Evolutionary conservation across 1,139 yeast species (phyloP).

Genomic region (Hansenula lynferdii): DNA sequence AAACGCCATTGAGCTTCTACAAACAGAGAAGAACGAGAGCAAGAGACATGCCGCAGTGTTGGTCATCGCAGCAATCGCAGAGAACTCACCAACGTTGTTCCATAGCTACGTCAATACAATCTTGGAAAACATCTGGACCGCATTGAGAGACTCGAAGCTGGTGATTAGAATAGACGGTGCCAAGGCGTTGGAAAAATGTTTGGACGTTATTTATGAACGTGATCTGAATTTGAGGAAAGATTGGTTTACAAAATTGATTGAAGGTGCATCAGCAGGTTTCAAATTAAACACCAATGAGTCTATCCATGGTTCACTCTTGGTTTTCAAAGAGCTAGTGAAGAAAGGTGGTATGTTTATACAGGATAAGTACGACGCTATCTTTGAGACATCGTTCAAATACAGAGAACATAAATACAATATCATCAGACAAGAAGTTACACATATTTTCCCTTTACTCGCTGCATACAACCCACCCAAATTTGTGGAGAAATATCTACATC

Average conservation of each 20-base stretch:
- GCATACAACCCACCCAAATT: constrained; percentile 73
- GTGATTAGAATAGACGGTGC: constrained; percentile 83
- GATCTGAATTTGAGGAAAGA: constrained; percentile 65
- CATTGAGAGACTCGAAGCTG: constrained; percentile 72
- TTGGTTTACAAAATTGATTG: constrained; percentile 72
- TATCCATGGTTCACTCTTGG: constrained; percentile 81
- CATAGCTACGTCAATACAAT: constrained; percentile 76
- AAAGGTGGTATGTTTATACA: constrained; percentile 63
- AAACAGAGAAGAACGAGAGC: constrained; percentile 74
- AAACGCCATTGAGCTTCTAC: constrained; percentile 87
- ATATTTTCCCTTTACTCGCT: constrained; percentile 78
- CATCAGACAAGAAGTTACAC: constrained; percentile 78
- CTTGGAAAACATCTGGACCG: constrained; percentile 82
- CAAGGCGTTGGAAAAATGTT: constrained; percentile 69
- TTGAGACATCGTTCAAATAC: constrained; percentile 68
- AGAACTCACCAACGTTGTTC: constrained; percentile 80
- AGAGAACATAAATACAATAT: constrained; percentile 74
- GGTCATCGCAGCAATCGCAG: constrained; percentile 78
- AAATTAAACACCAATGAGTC: constrained; percentile 53
- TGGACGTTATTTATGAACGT: constrained; percentile 72
- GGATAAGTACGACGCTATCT: constrained; percentile 71
- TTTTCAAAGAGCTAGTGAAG: constrained; percentile 72
- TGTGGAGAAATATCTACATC: constrained; percentile 76
- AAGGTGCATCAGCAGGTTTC: constrained; percentile 51
- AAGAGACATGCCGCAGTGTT: constrained; percentile 90